Conservation (phyloP, 352 stramenopile species). For the Vaucheria bursata region DNA sequence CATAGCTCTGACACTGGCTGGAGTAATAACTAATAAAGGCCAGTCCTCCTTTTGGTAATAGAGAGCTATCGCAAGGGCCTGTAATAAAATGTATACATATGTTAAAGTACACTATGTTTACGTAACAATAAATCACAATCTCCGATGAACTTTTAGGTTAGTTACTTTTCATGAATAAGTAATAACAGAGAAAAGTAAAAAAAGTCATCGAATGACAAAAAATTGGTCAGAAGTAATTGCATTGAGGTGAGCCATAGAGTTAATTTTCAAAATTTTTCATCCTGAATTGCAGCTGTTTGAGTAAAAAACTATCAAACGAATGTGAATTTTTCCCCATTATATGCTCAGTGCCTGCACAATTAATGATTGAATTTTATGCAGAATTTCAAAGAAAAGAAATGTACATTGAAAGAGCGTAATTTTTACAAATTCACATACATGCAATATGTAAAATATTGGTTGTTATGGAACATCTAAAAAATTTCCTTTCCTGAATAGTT, state of each 20-base stretch:
- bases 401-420: not conserved
- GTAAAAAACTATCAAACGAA: not conserved
- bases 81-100: not conserved
- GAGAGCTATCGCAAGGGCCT: constrained; percentile 12
- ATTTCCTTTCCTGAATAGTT: constrained; percentile 4
- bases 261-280: not conserved
- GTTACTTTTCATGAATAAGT: not conserved
- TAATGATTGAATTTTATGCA: not conserved
- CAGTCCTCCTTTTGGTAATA: constrained; percentile 28
- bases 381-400: not conserved
- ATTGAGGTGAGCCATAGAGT: not conserved
- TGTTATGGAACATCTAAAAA: constrained; percentile 1
- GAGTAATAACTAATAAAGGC: constrained; percentile 50
- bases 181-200: not conserved
- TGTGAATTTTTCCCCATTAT: constrained; percentile 20
- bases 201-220: not conserved
- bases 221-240: not conserved
- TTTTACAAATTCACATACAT: not conserved
- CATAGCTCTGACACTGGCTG: constrained; percentile 47
- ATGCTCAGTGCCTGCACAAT: constrained; percentile 17
- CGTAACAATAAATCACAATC: no score
- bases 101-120: not conserved
- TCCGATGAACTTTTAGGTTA: not conserved
- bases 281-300: no score
- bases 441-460: not conserved